Evolutionary conservation across 805 yeast genomes (phyloP), one percentile per base, ranked within the genome.

Genomic region (Schwanniomyces occidentalis): DNA sequence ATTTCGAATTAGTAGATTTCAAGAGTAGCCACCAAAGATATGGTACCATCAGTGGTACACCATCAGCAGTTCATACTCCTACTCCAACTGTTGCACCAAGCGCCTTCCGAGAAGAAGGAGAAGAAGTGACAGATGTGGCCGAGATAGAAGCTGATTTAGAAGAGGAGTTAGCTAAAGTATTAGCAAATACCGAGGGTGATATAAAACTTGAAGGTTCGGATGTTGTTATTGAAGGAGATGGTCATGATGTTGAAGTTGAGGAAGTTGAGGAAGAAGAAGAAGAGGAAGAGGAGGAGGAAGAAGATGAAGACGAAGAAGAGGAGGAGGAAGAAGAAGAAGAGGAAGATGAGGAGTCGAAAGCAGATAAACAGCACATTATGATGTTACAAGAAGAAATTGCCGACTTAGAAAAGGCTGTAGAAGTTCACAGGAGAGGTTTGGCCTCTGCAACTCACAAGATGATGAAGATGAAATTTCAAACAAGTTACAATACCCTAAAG

Each of bases 391-490:
- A 91, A 59, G 97, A 90, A 57, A 81, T 93, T 38, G 63, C 71
- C 5, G 99, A 93, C 52, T 70, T 93, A 41, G 89, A 85, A 54
- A 58, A 56, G 31, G 89, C 91, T 0, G 82, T 93, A 33, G 78
- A 73, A 35, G 82, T 81, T 49, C 90, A 91, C 51, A 78, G 78
- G 55, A 71, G 71, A 29, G 89, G 85, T 49, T 75, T 87, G 31
- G 77, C 73, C 14, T 80, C 81, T 5, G 89, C 90, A 3, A 73
- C 80, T 32, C 88, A 88, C 54, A 90, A 91, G 48, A 82, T 91
- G 63, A 73, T 93, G 78, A 80, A 82, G 52, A 85, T 82, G 58
- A 82, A 97, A 63, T 85, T 90, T 56, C 73, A 82, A 49, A 93
- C 85, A 45, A 89, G 84, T 33, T 85, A 87, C 33, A 75, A 73